Evolutionary conservation across 139 green algal genomes (phyloP).

Genomic region (Chlamydomonas incerta): DNA sequence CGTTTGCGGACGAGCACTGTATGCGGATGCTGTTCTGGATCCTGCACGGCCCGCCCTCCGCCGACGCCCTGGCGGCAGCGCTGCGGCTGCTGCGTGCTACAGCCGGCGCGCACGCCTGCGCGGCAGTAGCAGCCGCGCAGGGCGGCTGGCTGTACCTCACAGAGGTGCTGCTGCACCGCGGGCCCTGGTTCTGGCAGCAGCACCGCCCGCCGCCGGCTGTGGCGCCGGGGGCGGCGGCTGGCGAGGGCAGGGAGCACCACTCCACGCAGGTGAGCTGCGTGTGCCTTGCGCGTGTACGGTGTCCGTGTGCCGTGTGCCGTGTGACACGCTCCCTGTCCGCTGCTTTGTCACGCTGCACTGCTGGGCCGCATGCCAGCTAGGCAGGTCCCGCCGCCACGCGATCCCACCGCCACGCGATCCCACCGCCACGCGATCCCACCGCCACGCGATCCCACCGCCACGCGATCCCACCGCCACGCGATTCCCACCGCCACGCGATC

Average conservation of each 20-base stretch:
- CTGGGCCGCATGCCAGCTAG: no score
- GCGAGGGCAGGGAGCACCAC: background rate
- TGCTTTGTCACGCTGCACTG: no score
- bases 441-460: no score
- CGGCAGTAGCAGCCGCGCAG: conserved; percentile 41
- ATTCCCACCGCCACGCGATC: no score
- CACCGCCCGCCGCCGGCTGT: background rate
- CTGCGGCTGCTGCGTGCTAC: conserved; percentile 73
- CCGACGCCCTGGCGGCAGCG: conserved; percentile 50
- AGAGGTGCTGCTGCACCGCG: conserved; percentile 72
- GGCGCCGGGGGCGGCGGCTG: background rate
- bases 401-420: no score
- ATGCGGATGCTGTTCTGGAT: conserved; percentile 72
- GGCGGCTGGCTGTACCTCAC: conserved; percentile 80
- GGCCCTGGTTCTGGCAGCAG: conserved; percentile 32
- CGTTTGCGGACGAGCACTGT: conserved; percentile 66
- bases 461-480: no score
- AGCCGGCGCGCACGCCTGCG: background rate
- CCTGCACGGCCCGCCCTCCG: conserved; percentile 64
- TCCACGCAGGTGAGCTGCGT: no score
- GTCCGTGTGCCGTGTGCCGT: no score
- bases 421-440: no score
- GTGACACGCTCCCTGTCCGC: no score
- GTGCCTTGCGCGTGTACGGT: no score
- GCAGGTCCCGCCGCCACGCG: no score